Percentiles rank a stretch among this genome's conserved stretches.
These are phyloP conservation scores for Zasmidium cellare DNA, from an alignment of 2,329 filamentous ascomycete species.

Conservation along the genomic window DNA sequence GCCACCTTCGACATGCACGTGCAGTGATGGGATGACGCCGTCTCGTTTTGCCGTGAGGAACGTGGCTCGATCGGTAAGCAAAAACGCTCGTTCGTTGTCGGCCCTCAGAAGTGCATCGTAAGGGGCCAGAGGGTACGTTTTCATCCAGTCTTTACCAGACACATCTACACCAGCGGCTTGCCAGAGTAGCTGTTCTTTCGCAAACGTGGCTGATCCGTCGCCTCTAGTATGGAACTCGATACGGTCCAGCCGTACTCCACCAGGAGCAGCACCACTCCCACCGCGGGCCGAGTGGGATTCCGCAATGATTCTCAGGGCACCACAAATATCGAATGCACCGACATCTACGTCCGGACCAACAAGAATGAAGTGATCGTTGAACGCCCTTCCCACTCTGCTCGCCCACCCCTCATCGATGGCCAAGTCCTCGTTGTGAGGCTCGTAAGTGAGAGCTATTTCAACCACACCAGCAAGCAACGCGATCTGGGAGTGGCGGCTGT, in stretches of 20 bases:
- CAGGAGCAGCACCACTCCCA: too few species aligned
- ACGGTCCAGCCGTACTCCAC: too few species aligned
- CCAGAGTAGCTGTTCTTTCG: conserved; percentile 23
- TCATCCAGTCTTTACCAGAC: conserved; percentile 10
- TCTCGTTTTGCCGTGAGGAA: conserved; percentile 25
- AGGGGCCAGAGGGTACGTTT: conserved; percentile 16
- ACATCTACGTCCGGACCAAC: conserved; percentile 16
- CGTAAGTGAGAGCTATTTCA: conserved; percentile 28
- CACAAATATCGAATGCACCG: background rate
- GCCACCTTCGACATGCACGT: conserved; percentile 20
- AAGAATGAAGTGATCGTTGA: conserved; percentile 29
- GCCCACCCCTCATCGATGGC: conserved; percentile 24
- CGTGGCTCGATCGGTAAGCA: conserved; percentile 26
- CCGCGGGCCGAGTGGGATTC: too few species aligned
- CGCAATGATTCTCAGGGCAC: conserved; percentile 8
- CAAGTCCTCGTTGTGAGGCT: conserved; percentile 24
- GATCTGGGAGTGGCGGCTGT: conserved; percentile 26
- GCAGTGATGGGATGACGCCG: conserved; percentile 10
- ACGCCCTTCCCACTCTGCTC: conserved; percentile 13
- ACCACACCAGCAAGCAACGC: conserved; percentile 25
- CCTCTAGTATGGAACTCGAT: conserved; percentile 21
- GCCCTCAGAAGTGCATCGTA: conserved; percentile 24
- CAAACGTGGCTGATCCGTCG: conserved; percentile 26
- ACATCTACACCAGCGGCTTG: conserved; percentile 9
- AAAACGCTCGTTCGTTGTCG: conserved; percentile 19